Evolutionary conservation across 1,139 yeast genomes (phyloP), one percentile per base, ranked within the genome.

Genomic region (Geotrichum reessii): DNA sequence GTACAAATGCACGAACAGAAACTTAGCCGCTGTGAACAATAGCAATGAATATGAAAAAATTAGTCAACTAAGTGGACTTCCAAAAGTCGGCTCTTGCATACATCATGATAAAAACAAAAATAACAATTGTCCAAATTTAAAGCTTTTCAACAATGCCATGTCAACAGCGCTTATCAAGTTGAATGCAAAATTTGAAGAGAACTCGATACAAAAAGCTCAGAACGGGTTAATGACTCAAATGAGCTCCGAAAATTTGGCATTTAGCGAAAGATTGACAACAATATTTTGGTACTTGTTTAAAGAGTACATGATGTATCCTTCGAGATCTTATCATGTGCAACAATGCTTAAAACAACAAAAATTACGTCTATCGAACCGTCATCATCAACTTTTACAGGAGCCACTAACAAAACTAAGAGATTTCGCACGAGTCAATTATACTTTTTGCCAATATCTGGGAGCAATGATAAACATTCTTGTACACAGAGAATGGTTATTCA

Each of bases 381-480:
- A 25, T 25, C 31, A 11, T 44, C 31, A 22, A 27, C 12, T 27
- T 44, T 11, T 5, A 50, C 50, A 42, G 21, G 12, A 14, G 7
- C 27, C 46, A 22, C 17, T 9, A 24, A n/a, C 12, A 19, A 27
- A 49, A 12, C 31, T 40, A 33, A 8, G 48, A 40, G 59, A 53
- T 27, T 59, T 59, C 47, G 46, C 47, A 14, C 53, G 53, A 11
- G 61, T 59, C 17, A 59, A 59, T 33, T 52, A 57, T 21, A 54
- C 58, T n/a, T 59, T 59, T 48, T 57, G 58, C 52, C 58, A 59
- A 47, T 59, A 59, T 24, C 52, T 56, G 11, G 61, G 61, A 2
- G 61, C 61, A 1, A 33, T 59, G 25, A 22, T 59, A 3, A 56
- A 59, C 33, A 54, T 58, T 7, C 55, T 59, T 42, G 56, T 53